A percentile compares a stretch with the other conserved stretches of the same genome.
Evolutionary conservation across 202 grass and related monocot species (phyloP).

Genomic region (Miscanthus sacchariflorus): DNA sequence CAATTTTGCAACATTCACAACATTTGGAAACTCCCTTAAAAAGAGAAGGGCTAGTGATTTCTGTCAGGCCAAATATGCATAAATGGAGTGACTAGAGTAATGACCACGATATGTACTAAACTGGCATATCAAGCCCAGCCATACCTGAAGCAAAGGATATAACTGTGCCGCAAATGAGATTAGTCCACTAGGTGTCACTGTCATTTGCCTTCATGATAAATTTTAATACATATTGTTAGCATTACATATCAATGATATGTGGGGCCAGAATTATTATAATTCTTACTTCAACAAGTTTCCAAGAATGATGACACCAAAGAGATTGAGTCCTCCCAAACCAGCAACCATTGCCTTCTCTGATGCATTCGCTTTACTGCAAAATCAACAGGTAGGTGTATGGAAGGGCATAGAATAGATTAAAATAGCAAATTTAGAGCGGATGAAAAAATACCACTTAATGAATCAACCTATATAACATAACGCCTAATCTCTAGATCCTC

Average conservation of each 20-base stretch:
- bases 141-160: constrained; percentile 95
- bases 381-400: constrained; percentile 27
- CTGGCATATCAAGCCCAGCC: constrained; percentile 26
- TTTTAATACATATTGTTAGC: constrained; percentile 48
- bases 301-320: constrained; percentile 93
- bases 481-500: constrained; percentile 5
- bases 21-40: constrained; percentile 11
- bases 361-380: constrained; percentile 83
- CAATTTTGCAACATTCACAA: constrained; percentile 34
- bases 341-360: constrained; percentile 90
- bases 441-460: not conserved
- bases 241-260: constrained; percentile 34
- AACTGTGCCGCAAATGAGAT: constrained; percentile 83
- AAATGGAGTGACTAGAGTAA: constrained; percentile 19
- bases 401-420: constrained; percentile 27
- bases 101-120: constrained; percentile 28
- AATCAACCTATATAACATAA: constrained; percentile 35
- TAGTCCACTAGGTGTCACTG: constrained; percentile 75
- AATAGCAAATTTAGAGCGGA: constrained; percentile 32
- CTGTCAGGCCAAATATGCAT: constrained; percentile 13
- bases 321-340: constrained; percentile 93
- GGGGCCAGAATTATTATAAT: constrained; percentile 33
- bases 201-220: constrained; percentile 78
- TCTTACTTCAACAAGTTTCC: constrained; percentile 90
- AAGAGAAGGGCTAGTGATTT: constrained; percentile 20